Base-by-base conservation (phyloP, 139 green algal species). In the Coelastrella sp. region DNA sequence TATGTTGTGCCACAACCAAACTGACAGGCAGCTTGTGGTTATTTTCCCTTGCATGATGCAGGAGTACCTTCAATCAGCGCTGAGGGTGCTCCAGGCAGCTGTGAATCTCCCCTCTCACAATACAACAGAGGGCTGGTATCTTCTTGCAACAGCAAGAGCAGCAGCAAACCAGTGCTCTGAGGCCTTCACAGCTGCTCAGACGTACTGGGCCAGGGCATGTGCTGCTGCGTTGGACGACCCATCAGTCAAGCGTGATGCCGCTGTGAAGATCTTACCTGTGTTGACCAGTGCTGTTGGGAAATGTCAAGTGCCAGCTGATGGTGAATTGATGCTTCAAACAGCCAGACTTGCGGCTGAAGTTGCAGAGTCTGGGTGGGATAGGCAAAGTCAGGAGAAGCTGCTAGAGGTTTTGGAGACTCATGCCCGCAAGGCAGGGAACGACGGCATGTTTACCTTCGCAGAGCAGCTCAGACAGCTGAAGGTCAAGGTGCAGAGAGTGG, bases 321-420 rank as follows among this genome's bases (percentile, higher is more conserved):
- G 30, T 5, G 53, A 1, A 32, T 60, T 82, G 5, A 2, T 82
- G 51, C 17, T 82, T 51, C 32, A 35, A 23, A 25, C 53, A 71
- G 75, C 53, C 9, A 35, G n/a, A 19, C 23, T 82, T 2, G 75
- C 75, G 4, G 75, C 30, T 41, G 75, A 82, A 17, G 75, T 82
- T 30, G 75, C 75, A 27, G 19, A 82, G 37, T 40, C 25, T 40
- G 51, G 75, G 34, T 82, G 75, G 75, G 75, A 82, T 21, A 69
- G 75, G 75, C 75, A 82, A 53, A 82, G 53, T n/a, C 27, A 41
- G 35, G 75, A 82, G 51, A 60, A 82, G 53, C 34, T 82, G 51
- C 35, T 57, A 30, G 75, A 82, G 37, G 37, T 43, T 35, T 35
- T 82, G 23, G 35, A n/a, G 35, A n/a, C 51, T 17, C 51, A 35